These are phyloP conservation scores for Setaria italica DNA, from an alignment of 202 grass and related monocot genomes.

Conservation along the genomic window DNA sequence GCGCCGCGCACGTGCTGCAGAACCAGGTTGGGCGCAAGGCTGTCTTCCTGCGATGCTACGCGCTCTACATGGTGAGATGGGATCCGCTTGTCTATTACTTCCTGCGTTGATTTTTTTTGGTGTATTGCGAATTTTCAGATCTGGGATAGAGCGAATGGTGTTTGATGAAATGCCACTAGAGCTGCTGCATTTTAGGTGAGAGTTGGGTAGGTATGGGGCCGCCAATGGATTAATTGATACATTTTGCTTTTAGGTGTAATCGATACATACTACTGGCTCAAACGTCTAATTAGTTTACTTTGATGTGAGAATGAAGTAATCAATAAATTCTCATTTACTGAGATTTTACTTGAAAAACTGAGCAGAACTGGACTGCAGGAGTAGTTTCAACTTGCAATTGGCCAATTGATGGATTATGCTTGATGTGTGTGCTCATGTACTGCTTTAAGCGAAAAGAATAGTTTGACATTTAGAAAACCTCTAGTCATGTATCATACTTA, in stretches of 20 bases:
- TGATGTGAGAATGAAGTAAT: neutral
- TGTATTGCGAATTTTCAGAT: slow-evolving; percentile 37
- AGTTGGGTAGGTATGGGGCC: slow-evolving; percentile 6
- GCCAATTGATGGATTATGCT: neutral
- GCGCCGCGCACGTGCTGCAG: slow-evolving; percentile 72
- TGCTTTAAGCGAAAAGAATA: neutral
- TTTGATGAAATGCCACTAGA: slow-evolving; percentile 57
- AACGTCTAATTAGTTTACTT: slow-evolving; percentile 2
- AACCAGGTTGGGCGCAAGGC: slow-evolving; percentile 69
- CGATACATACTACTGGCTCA: neutral
- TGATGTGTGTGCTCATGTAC: slow-evolving; percentile 3
- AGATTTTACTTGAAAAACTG: slow-evolving; percentile 21
- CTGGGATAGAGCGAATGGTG: slow-evolving; percentile 3
- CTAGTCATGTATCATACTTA: neutral
- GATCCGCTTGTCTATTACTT: slow-evolving; percentile 6
- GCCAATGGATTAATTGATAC: neutral
- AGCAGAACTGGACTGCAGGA: slow-evolving; percentile 3
- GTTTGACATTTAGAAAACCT: neutral
- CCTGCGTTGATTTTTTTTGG: slow-evolving; percentile 5
- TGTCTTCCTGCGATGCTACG: slow-evolving; percentile 91
- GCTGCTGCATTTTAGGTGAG: neutral
- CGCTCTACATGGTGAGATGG: slow-evolving; percentile 86
- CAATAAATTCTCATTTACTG: neutral
- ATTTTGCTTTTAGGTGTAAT: neutral
- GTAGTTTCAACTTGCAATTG: neutral